Percentiles rank a stretch among this genome's conserved stretches.
phyloP scores from a whole-genome alignment of 129 eudicot genomes.

The Dittrichia graveolens region DNA sequence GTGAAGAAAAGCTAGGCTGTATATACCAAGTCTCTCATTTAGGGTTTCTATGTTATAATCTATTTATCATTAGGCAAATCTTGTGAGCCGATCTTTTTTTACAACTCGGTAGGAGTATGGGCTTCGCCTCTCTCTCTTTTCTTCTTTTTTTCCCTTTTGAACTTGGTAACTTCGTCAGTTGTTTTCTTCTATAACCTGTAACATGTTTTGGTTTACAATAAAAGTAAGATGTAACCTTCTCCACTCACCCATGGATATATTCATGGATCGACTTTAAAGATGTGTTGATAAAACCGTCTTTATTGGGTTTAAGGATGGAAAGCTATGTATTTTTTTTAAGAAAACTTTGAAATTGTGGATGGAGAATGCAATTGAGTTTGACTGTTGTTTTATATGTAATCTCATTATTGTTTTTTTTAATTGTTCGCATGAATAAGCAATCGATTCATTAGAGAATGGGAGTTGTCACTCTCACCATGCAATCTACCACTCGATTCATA shows the following conservation, averaged over 20 bases:
- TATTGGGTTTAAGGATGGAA: not conserved
- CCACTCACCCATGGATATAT: not conserved
- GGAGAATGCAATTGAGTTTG: not conserved
- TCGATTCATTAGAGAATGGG: too few species aligned
- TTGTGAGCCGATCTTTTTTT: constrained; percentile 42
- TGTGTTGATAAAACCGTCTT: not conserved
- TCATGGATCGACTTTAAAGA: constrained; percentile 16
- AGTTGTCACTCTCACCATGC: too few species aligned
- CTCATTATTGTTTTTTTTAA: too few species aligned
- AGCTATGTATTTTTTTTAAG: not conserved
- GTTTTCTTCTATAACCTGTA: constrained; percentile 16
- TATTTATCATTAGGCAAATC: constrained; percentile 31
- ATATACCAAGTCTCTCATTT: constrained; percentile 44
- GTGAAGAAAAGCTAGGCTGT: constrained; percentile 50
- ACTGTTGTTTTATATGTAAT: too few species aligned
- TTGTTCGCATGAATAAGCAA: too few species aligned
- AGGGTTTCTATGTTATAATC: constrained; percentile 23
- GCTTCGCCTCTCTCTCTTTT: constrained; percentile 2
- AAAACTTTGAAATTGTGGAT: not conserved
- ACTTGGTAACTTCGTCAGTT: constrained; percentile 24
- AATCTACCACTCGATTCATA: too few species aligned
- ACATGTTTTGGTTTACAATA: constrained; percentile 30
- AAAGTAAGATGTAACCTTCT: constrained; percentile 21
- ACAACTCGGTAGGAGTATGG: constrained; percentile 40
- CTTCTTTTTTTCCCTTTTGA: not conserved